phyloP scores from a whole-genome alignment of 139 green algal species.

The Medakamo hakoo region DNA sequence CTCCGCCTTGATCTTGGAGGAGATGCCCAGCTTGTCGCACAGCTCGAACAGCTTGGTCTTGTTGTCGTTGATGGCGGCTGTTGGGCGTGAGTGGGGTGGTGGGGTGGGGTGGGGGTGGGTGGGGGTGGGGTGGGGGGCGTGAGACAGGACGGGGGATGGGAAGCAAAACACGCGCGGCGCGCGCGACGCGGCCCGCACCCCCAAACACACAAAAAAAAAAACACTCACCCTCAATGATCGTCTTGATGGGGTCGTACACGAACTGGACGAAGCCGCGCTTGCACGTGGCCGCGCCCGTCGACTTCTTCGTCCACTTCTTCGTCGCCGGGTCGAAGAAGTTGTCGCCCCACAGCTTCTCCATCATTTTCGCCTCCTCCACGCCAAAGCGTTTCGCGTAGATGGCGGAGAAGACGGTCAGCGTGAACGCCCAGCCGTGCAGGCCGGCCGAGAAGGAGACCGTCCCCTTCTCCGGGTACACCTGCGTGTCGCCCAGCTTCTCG shows the following conservation, averaged over 20 bases:
- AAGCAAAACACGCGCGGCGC: too few species aligned
- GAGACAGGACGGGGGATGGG: too few species aligned
- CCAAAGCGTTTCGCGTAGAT: slow-evolving; percentile 98
- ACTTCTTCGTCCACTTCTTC: slow-evolving; percentile 96
- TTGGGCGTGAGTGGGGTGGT: too few species aligned
- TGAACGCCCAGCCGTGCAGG: slow-evolving; percentile 99
- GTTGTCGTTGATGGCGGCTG: slow-evolving; percentile 90
- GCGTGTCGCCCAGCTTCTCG: slow-evolving; percentile 83
- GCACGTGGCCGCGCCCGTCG: slow-evolving; percentile 69
- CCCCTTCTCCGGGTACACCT: slow-evolving; percentile 93
- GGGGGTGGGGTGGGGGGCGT: too few species aligned
- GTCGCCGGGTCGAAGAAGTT: slow-evolving; percentile 97
- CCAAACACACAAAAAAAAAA: too few species aligned
- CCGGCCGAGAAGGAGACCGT: slow-evolving; percentile 96
- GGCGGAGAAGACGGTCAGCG: slow-evolving; percentile 90
- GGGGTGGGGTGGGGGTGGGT: too few species aligned
- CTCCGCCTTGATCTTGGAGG: slow-evolving; percentile 65
- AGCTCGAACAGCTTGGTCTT: slow-evolving; percentile 91
- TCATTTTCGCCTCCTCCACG: slow-evolving; percentile 75
- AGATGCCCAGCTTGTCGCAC: slow-evolving; percentile 77
- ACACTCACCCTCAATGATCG: slow-evolving; percentile 85
- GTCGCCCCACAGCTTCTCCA: slow-evolving; percentile 90
- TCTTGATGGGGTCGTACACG: slow-evolving; percentile 93
- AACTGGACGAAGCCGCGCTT: slow-evolving; percentile 89
- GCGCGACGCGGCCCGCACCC: too few species aligned